phyloP scores from a whole-genome alignment of 441 rosid species.

The Mallotus repandus region DNA sequence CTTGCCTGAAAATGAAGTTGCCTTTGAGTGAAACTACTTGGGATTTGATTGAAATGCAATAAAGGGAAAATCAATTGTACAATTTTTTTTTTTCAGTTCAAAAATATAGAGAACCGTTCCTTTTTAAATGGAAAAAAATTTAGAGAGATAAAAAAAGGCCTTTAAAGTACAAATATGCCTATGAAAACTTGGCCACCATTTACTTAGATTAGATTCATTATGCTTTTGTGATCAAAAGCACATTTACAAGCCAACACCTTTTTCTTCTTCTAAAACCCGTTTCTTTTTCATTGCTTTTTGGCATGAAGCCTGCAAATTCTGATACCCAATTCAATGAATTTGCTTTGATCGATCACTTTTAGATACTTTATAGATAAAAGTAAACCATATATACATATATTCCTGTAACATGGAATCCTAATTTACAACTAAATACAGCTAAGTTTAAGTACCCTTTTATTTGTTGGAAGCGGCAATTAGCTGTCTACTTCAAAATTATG shows the following conservation, averaged over 20 bases:
- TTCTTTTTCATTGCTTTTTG: neutral
- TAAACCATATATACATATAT: neutral
- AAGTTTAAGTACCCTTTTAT: neutral
- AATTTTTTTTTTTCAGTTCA: neutral
- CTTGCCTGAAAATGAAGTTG: neutral
- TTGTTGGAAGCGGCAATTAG: neutral
- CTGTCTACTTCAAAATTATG: neutral
- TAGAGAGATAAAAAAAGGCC: neutral
- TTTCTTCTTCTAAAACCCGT: neutral
- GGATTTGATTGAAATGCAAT: constrained; percentile 4
- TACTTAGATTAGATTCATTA: neutral
- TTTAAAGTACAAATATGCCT: neutral
- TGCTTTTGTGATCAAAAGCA: constrained; percentile 9
- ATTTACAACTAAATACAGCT: neutral
- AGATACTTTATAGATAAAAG: neutral
- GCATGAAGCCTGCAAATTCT: neutral
- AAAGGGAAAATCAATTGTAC: neutral
- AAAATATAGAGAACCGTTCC: constrained; percentile 4
- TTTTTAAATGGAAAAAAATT: constrained; percentile 4
- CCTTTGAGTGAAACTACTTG: neutral
- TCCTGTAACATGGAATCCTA: constrained; percentile 4
- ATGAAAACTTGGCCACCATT: neutral
- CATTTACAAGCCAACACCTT: neutral
- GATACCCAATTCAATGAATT: neutral
- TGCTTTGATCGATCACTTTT: neutral